These are phyloP conservation scores for Lactarius deliciosus DNA, from an alignment of 768 basidiomycete genomes.

Conservation along the genomic window DNA sequence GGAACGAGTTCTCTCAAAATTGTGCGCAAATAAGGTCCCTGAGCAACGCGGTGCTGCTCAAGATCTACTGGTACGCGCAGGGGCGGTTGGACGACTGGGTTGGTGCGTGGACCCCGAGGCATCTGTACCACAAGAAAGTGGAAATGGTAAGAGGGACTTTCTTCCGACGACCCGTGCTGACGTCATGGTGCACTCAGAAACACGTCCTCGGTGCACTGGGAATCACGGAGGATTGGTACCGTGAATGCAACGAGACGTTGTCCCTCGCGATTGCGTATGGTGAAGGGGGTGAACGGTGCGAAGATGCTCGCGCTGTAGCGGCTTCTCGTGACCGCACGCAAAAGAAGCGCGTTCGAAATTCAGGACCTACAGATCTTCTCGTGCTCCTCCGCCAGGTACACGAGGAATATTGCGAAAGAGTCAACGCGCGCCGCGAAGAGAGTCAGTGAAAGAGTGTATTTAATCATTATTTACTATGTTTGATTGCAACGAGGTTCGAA, in stretches of 20 bases:
- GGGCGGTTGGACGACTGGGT: constrained; percentile 17
- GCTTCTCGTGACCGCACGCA: constrained; percentile 23
- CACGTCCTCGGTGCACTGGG: constrained; percentile 22
- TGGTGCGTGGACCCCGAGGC: constrained; percentile 12
- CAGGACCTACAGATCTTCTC: constrained; percentile 17
- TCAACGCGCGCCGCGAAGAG: not conserved
- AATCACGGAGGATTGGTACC: constrained; percentile 23
- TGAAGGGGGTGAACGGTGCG: constrained; percentile 13
- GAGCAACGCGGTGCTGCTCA: constrained; percentile 21
- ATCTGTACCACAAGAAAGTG: constrained; percentile 15
- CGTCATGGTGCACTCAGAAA: not conserved
- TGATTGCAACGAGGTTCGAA: not conserved
- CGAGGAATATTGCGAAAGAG: constrained; percentile 19
- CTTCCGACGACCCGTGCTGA: constrained; percentile 4
- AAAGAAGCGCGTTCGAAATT: constrained; percentile 9
- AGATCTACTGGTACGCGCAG: constrained; percentile 24
- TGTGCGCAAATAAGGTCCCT: constrained; percentile 7
- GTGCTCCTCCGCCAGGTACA: constrained; percentile 20
- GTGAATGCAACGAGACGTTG: constrained; percentile 24
- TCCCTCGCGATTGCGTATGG: constrained; percentile 23
- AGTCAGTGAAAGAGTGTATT: not conserved
- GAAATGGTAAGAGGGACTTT: constrained; percentile 4
- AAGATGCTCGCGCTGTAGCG: constrained; percentile 17
- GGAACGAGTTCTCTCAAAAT: constrained; percentile 20
- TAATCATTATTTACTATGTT: not conserved